Evolutionary conservation across 2,329 filamentous ascomycete genomes (phyloP), one percentile per base, ranked within the genome.

Genomic region (Nigrospora oryzae): DNA sequence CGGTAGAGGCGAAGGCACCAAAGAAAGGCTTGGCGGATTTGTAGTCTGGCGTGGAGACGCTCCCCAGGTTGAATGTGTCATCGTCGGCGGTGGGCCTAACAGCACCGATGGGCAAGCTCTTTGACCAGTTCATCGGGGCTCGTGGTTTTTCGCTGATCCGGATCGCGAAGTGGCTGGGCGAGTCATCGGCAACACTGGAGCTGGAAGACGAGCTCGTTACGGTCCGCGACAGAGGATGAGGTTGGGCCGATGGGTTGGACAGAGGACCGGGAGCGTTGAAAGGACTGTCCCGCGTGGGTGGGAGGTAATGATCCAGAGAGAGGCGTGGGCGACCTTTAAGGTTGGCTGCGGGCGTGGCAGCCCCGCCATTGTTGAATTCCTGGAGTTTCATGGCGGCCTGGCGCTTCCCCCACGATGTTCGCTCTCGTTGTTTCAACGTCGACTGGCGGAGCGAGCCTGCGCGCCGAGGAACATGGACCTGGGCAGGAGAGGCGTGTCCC

Each of bases 1-100:
- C 90, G 1, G 93, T 97, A 1, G 93, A 97, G 73, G 89, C 89
- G 65, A 96, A 96, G 7, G 89, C 89, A 36, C 86, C 82, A 31
- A 86, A 83, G 45, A 86, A 75, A 17, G 90, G 85, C 58, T 83
- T 89, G 8, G 81, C 84, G 42, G 79, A 72, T 63, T 88, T 90
- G 66, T 86, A 93, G 44, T 84, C 77, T 0, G 88, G 88, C 0
- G 88, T 94, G 31, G 84, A 83, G 53, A 88, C 83, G 39, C 56
- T 58, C n/a, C 38, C 53, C 7, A 40, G 32, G 28, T 49, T 48
- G 11, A 50, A 44, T 15, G 38, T 45, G 1, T 48, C 42, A 17
- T 46, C 46, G 8, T 61, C 53, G 8, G 51, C 41, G 16, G 50
- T 55, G 3, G 60, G 59, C 12, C 57, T 56, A 36, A 57, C 39